Percentiles rank a stretch among this genome's conserved stretches.
Evolutionary conservation across 768 basidiomycete genomes (phyloP).

Genomic region (Tricholoma terreum): DNA sequence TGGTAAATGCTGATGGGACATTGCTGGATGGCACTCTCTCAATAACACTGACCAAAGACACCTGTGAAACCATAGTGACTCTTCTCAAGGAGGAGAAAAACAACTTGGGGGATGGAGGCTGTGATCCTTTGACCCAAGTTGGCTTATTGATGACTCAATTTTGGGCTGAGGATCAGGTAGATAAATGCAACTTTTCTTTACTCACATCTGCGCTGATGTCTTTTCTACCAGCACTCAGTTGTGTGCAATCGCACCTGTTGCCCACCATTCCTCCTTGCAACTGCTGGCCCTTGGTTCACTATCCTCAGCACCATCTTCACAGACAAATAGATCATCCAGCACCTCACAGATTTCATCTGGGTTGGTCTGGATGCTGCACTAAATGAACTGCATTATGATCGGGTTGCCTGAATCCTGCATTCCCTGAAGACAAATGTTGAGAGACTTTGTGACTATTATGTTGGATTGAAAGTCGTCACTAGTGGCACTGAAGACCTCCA

Average conservation of each 20-base stretch:
- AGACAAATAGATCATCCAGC: too few relatives aligned
- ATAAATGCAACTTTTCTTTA: neutral
- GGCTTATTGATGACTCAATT: constrained; percentile 19
- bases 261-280: constrained; percentile 19
- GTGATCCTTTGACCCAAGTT: constrained; percentile 17
- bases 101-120: constrained; percentile 22
- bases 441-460: neutral
- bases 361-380: constrained; percentile 8
- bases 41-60: too few relatives aligned
- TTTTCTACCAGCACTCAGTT: too few relatives aligned
- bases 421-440: neutral
- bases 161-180: constrained; percentile 12
- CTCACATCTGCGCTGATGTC: constrained; percentile 19
- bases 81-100: constrained; percentile 16
- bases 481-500: neutral
- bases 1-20: too few relatives aligned
- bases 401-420: neutral
- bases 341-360: constrained; percentile 19
- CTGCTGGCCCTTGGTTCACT: constrained; percentile 26
- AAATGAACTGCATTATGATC: neutral
- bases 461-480: neutral
- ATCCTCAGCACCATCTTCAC: constrained; percentile 7
- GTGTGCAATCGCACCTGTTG: too few relatives aligned
- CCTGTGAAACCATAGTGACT: too few relatives aligned
- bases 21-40: too few relatives aligned